Percentiles rank a stretch among this genome's conserved stretches.
Conservation (phyloP, 805 yeast genomes). For the Suhomyces tanzawaensis region DNA sequence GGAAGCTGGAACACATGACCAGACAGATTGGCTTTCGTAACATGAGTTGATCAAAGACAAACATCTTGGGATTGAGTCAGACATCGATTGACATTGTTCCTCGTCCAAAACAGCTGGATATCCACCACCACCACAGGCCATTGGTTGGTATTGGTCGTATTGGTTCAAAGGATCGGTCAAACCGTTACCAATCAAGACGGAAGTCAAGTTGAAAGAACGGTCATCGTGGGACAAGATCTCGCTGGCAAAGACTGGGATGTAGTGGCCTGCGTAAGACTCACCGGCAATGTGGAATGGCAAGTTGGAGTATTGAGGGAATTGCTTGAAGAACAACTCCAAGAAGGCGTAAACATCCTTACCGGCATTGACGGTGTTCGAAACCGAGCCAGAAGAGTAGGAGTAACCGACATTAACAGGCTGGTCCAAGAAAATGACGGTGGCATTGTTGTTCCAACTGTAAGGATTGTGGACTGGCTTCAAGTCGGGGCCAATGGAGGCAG, state of each 20-base stretch:
- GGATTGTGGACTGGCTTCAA: slow-evolving; percentile 76
- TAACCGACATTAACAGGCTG: slow-evolving; percentile 94
- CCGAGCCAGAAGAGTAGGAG: slow-evolving; percentile 68
- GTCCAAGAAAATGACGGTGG: slow-evolving; percentile 86
- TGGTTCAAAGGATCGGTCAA: slow-evolving; percentile 82
- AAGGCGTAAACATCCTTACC: slow-evolving; percentile 86
- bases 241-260: slow-evolving; percentile 84
- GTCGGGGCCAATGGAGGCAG: slow-evolving; percentile 67
- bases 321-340: slow-evolving; percentile 75
- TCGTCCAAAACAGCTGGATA: slow-evolving; percentile 68
- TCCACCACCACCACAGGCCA: slow-evolving; percentile 94
- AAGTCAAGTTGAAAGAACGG: slow-evolving; percentile 54
- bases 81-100: slow-evolving; percentile 68
- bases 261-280: slow-evolving; percentile 92
- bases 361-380: slow-evolving; percentile 74
- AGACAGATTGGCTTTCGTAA: slow-evolving; percentile 67
- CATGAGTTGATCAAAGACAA: slow-evolving; percentile 71
- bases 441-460: slow-evolving; percentile 87
- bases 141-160: slow-evolving; percentile 77
- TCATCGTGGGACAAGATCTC: slow-evolving; percentile 73
- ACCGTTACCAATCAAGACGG: slow-evolving; percentile 90
- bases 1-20: slow-evolving; percentile 89
- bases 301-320: slow-evolving; percentile 68
- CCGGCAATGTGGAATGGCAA: slow-evolving; percentile 83
- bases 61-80: slow-evolving; percentile 68